Percentiles rank a stretch among this genome's conserved stretches.
These are phyloP conservation scores for Debaryomycetaceae sp. DNA, from an alignment of 1,139 yeast genomes.

Conservation along the genomic window DNA sequence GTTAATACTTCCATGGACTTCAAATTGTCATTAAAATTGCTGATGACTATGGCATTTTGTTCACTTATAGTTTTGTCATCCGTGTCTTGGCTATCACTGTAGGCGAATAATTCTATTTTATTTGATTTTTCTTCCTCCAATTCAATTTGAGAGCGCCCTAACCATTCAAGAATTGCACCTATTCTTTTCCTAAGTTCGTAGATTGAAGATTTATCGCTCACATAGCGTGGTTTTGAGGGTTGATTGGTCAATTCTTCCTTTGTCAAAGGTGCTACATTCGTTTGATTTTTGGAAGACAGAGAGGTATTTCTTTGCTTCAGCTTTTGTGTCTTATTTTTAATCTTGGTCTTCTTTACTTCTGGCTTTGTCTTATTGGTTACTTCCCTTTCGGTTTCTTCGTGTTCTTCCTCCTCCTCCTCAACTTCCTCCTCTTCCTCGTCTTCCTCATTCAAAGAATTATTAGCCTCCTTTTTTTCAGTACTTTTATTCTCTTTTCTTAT, in stretches of 20 bases:
- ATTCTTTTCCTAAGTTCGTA: conserved; percentile 84
- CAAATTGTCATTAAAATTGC: conserved; percentile 57
- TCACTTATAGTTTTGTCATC: conserved; percentile 17
- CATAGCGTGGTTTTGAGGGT: conserved; percentile 79
- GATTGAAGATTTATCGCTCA: conserved; percentile 68
- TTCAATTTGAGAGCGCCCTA: conserved; percentile 81
- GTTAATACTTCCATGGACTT: conserved; percentile 68
- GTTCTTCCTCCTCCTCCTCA: conserved; percentile 13
- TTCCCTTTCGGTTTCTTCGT: conserved; percentile 11
- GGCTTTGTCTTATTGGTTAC: conserved; percentile 1
- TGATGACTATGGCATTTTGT: conserved; percentile 34
- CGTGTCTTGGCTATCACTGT: conserved; percentile 14
- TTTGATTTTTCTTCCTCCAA: conserved; percentile 65
- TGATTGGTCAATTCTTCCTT: conserved; percentile 50
- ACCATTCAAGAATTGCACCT: conserved; percentile 86
- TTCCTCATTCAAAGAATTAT: conserved; percentile 7
- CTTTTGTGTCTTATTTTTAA: conserved; percentile 9
- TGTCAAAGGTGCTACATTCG: conserved; percentile 13
- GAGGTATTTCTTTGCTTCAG: conserved; percentile 11
- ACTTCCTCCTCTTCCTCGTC: conserved; percentile 13
- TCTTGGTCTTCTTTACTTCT: conserved; percentile 9
- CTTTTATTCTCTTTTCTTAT: conserved; percentile 9
- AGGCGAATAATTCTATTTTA: conserved; percentile 47
- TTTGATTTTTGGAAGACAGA: conserved; percentile 1
- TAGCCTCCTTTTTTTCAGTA: conserved; percentile 7